Percentiles rank a stretch among this genome's conserved stretches.
These are phyloP conservation scores for Plantago ovata DNA, from an alignment of 257 asterid genomes.

Conservation along the genomic window DNA sequence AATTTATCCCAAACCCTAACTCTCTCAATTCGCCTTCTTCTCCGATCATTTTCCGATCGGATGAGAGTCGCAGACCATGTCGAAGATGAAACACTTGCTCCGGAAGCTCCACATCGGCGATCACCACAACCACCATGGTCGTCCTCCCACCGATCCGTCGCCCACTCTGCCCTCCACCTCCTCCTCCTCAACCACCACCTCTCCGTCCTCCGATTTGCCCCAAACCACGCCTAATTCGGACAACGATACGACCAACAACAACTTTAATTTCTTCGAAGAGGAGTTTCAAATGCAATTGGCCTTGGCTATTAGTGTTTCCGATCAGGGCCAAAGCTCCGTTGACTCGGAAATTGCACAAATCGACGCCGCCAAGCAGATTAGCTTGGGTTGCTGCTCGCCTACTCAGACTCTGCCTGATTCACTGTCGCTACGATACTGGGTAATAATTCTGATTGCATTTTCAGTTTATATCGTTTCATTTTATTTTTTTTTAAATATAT, in stretches of 20 bases:
- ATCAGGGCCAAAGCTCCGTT: conserved; percentile 49
- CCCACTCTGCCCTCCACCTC: conserved; percentile 30
- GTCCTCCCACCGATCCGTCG: conserved; percentile 35
- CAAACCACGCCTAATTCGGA: conserved; percentile 27
- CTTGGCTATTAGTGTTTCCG: conserved; percentile 95
- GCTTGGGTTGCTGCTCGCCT: conserved; percentile 77
- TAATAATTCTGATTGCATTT: conserved; percentile 14
- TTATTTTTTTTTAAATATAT: background rate
- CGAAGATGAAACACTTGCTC: conserved; percentile 89
- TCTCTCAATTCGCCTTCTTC: conserved; percentile 21
- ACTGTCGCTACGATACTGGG: conserved; percentile 84
- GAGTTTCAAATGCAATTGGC: conserved; percentile 98
- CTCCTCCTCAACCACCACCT: conserved; percentile 31
- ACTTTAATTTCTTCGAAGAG: conserved; percentile 83
- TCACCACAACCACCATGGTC: conserved; percentile 33
- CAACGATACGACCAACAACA: conserved; percentile 24
- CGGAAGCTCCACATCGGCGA: conserved; percentile 95
- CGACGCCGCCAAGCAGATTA: conserved; percentile 83
- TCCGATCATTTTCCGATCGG: conserved; percentile 27
- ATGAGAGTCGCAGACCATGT: conserved; percentile 62
- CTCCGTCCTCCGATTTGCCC: conserved; percentile 31
- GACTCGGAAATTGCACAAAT: conserved; percentile 90
- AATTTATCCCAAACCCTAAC: conserved; percentile 21
- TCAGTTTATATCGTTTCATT: background rate
- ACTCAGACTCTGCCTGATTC: conserved; percentile 61